Percentiles rank a stretch among this genome's conserved stretches.
Evolutionary conservation across 2,329 filamentous ascomycete genomes (phyloP).

Genomic region (Ophiostoma populinum): DNA sequence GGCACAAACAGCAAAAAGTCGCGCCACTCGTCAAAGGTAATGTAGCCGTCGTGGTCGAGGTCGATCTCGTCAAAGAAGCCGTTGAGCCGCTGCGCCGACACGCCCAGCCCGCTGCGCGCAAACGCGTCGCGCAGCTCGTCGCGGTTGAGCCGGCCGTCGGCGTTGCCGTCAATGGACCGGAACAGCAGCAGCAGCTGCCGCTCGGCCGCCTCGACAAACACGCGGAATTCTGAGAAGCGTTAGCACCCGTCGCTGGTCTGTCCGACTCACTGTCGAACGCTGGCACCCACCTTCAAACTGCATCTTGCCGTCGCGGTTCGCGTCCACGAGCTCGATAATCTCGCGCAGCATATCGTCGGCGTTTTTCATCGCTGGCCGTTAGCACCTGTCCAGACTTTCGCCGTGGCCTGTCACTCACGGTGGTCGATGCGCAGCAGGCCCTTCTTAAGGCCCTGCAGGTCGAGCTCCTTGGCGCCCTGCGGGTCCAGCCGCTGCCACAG

Average conservation of each 20-base stretch:
- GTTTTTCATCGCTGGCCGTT: slow-evolving; percentile 57
- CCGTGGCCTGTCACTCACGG: slow-evolving; percentile 40
- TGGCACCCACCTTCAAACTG: slow-evolving; percentile 60
- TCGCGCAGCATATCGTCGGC: slow-evolving; percentile 70
- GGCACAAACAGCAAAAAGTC: slow-evolving; percentile 89
- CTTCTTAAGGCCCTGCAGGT: slow-evolving; percentile 68
- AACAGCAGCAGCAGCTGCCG: slow-evolving; percentile 69
- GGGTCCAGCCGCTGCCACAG: slow-evolving; percentile 76
- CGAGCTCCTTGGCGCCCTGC: slow-evolving; percentile 58
- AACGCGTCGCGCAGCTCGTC: slow-evolving; percentile 70
- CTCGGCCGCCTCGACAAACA: slow-evolving; percentile 78
- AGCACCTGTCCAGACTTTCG: too few relatives aligned
- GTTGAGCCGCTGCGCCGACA: slow-evolving; percentile 60
- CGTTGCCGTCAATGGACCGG: slow-evolving; percentile 67
- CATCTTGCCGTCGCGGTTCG: slow-evolving; percentile 71
- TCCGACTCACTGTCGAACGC: neutral
- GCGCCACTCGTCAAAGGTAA: slow-evolving; percentile 91
- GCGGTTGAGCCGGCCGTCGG: slow-evolving; percentile 74
- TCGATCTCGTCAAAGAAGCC: slow-evolving; percentile 86
- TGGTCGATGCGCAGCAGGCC: slow-evolving; percentile 82
- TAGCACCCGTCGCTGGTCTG: neutral
- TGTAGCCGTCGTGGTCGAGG: slow-evolving; percentile 69
- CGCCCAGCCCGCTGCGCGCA: slow-evolving; percentile 55
- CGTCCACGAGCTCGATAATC: slow-evolving; percentile 70
- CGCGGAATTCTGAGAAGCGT: slow-evolving; percentile 57